These are phyloP conservation scores for Cinchona pubescens DNA, from an alignment of 257 asterid genomes.

Conservation along the genomic window DNA sequence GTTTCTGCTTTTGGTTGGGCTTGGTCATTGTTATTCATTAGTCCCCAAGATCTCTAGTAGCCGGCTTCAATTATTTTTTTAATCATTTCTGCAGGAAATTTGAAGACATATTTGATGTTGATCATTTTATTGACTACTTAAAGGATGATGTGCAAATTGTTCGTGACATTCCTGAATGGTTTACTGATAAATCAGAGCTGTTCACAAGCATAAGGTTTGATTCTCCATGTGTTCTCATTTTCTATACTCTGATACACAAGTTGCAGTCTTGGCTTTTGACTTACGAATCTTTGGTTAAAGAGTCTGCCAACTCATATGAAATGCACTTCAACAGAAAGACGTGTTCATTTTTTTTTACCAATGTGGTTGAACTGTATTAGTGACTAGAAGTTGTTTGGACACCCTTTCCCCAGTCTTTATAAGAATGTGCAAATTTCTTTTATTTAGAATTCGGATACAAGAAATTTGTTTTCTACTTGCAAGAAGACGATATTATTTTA, in stretches of 20 bases:
- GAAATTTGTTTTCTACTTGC: no score
- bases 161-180: conserved; percentile 96
- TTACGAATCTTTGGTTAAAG: neutral
- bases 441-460: neutral
- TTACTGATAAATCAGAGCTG: conserved; percentile 95
- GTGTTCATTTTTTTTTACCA: neutral
- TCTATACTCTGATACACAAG: conserved; percentile 6
- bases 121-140: conserved; percentile 90
- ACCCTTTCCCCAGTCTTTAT: neutral
- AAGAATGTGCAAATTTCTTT: neutral
- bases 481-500: no score
- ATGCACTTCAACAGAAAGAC: neutral
- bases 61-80: neutral
- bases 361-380: neutral
- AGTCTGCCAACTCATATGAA: neutral
- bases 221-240: neutral
- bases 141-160: conserved; percentile 87
- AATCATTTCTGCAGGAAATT: conserved; percentile 69
- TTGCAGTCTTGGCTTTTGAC: neutral
- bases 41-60: neutral
- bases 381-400: neutral
- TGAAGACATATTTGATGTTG: conserved; percentile 96
- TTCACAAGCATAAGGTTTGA: conserved; percentile 84
- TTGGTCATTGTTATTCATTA: neutral
- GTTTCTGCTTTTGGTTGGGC: neutral